Conservation (phyloP, 371 early-diverging fungal genomes). For the Lichtheimia corymbifera region DNA sequence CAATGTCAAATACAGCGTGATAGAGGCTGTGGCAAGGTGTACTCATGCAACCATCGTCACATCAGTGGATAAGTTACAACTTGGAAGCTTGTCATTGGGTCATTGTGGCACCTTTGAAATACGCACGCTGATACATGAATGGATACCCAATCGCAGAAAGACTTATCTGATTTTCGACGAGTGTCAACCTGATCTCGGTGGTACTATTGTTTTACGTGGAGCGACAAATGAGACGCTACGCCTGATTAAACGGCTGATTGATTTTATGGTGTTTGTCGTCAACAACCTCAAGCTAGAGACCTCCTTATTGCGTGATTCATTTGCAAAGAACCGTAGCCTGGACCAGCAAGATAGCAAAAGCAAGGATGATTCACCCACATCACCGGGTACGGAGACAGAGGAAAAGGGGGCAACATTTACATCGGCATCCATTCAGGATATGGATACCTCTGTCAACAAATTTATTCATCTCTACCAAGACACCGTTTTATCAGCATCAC, state of each 20-base stretch:
- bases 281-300: constrained; percentile 88
- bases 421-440: neutral
- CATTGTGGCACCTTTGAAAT: constrained; percentile 80
- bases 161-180: constrained; percentile 89
- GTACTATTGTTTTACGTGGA: constrained; percentile 90
- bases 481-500: constrained; percentile 84
- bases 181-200: constrained; percentile 79
- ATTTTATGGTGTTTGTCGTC: constrained; percentile 82
- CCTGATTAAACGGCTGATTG: constrained; percentile 77
- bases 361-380: neutral
- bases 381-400: neutral
- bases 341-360: constrained; percentile 12
- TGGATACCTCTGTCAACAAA: constrained; percentile 17
- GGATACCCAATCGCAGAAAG: constrained; percentile 78
- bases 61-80: constrained; percentile 81
- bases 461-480: constrained; percentile 56
- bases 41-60: constrained; percentile 85
- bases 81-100: constrained; percentile 72
- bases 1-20: constrained; percentile 85
- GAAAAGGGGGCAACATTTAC: neutral
- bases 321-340: constrained; percentile 42
- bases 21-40: constrained; percentile 82
- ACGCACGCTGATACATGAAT: constrained; percentile 77
- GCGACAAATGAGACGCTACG: constrained; percentile 60
- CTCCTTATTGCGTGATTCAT: constrained; percentile 63